Conservation (phyloP, 495 filamentous ascomycete genomes). For the Massariosphaeria phaeospora region DNA sequence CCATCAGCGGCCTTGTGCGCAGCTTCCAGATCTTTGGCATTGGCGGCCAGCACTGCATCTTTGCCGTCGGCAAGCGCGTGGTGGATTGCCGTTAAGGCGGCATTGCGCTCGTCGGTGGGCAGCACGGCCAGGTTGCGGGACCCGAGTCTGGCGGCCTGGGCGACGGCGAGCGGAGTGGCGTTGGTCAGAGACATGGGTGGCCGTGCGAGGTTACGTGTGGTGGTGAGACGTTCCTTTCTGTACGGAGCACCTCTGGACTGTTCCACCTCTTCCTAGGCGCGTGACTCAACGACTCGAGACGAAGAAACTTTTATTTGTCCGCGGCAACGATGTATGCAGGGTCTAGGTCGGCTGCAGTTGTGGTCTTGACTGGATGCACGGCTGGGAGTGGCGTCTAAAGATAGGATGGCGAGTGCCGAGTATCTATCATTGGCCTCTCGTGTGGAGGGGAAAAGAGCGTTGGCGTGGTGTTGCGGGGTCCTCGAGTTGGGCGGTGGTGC, state of each 20-base stretch:
- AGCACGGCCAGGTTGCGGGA: conserved; percentile 41
- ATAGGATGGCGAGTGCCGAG: no score
- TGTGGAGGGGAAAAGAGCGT: background rate
- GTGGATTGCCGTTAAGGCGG: conserved; percentile 78
- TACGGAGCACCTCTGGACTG: background rate
- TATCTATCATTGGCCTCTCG: background rate
- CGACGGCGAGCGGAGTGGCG: conserved; percentile 40
- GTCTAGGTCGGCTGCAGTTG: background rate
- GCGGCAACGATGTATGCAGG: conserved; percentile 13
- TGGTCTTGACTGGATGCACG: background rate
- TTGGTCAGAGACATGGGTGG: conserved; percentile 45
- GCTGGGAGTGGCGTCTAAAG: conserved; percentile 3
- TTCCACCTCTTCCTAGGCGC: background rate
- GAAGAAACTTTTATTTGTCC: conserved; percentile 14
- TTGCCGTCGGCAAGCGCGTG: conserved; percentile 60
- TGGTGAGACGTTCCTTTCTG: conserved; percentile 10
- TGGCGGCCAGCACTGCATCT: conserved; percentile 75
- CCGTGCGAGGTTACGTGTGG: conserved; percentile 2
- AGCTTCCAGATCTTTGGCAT: conserved; percentile 69
- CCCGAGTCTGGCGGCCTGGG: conserved; percentile 37
- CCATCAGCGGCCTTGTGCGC: conserved; percentile 66
- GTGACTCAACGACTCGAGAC: conserved; percentile 18
- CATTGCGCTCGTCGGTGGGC: conserved; percentile 56
- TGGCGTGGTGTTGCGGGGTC: conserved; percentile 14
- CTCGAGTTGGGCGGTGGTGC: no score